Evolutionary conservation across 345 rosid genomes (phyloP).

Genomic region (Pseudoturritis turrita): DNA sequence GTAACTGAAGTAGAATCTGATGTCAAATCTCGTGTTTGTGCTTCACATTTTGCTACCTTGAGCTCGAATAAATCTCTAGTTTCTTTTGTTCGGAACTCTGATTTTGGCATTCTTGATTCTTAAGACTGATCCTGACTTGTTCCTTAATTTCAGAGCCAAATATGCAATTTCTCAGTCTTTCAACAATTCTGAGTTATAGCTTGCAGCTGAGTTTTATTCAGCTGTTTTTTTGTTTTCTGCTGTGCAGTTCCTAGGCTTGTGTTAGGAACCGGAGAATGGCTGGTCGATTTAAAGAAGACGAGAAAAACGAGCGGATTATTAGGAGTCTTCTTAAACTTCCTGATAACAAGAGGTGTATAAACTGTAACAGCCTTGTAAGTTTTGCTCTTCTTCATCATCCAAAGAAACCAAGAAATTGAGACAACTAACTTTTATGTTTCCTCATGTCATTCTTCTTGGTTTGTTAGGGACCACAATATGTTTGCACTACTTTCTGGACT

Average conservation of each 20-base stretch:
- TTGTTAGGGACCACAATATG: constrained; percentile 96
- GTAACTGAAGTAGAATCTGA: not conserved
- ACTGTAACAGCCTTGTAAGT: constrained; percentile 87
- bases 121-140: not conserved
- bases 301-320: constrained; percentile 77
- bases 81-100: not conserved
- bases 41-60: not conserved
- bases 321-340: constrained; percentile 83
- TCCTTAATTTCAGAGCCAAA: not conserved
- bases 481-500: constrained; percentile 93
- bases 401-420: not conserved
- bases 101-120: not conserved
- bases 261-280: constrained; percentile 43
- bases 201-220: too few relatives aligned
- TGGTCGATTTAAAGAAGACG: constrained; percentile 73
- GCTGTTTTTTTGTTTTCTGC: too few relatives aligned
- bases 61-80: not conserved
- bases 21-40: constrained; percentile 6
- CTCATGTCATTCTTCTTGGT: not conserved
- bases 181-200: too few relatives aligned
- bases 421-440: not conserved
- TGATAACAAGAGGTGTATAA: constrained; percentile 85
- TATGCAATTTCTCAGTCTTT: not conserved
- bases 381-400: not conserved
- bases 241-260: not conserved